A percentile compares a stretch with the other conserved stretches of the same genome.
Evolutionary conservation across 306 rosid species (phyloP).

Genomic region (Lathyrus tuberosus): DNA sequence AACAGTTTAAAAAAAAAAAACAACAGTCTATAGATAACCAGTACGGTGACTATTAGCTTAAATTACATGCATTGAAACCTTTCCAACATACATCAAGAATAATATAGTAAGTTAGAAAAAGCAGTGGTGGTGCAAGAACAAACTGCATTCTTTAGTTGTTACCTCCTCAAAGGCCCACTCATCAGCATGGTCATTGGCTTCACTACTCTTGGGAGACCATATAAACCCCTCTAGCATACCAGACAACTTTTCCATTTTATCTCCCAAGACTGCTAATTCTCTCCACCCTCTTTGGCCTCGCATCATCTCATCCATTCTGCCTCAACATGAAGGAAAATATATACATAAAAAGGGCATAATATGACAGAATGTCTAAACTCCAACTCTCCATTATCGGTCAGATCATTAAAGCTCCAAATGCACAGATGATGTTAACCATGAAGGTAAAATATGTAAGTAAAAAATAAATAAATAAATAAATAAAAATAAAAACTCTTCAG

Average conservation of each 20-base stretch:
- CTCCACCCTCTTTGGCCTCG: constrained; percentile 96
- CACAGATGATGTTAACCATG: constrained; percentile 1
- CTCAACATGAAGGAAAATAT: constrained; percentile 34
- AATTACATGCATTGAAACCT: constrained; percentile 31
- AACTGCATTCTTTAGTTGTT: constrained; percentile 36
- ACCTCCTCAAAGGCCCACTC: constrained; percentile 96
- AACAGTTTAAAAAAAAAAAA: not conserved
- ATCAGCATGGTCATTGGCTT: constrained; percentile 49
- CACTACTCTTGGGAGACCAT: constrained; percentile 72
- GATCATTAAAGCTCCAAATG: constrained; percentile 23
- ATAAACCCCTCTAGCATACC: constrained; percentile 83
- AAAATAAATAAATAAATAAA: not conserved
- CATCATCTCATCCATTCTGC: constrained; percentile 99
- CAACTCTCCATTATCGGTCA: not conserved
- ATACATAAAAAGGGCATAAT: constrained; percentile 29
- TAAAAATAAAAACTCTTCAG: not conserved
- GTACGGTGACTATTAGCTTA: constrained; percentile 1
- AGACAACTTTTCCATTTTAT: constrained; percentile 76
- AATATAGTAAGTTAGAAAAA: constrained; percentile 18
- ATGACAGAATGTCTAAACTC: constrained; percentile 38
- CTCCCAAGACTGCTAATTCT: constrained; percentile 89
- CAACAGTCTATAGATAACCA: not conserved
- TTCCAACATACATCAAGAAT: constrained; percentile 23
- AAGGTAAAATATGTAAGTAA: constrained; percentile 32
- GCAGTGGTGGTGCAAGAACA: constrained; percentile 24